Conservation (phyloP, 2,329 filamentous ascomycete species). For the Berkeleyomyces rouxiae region DNA sequence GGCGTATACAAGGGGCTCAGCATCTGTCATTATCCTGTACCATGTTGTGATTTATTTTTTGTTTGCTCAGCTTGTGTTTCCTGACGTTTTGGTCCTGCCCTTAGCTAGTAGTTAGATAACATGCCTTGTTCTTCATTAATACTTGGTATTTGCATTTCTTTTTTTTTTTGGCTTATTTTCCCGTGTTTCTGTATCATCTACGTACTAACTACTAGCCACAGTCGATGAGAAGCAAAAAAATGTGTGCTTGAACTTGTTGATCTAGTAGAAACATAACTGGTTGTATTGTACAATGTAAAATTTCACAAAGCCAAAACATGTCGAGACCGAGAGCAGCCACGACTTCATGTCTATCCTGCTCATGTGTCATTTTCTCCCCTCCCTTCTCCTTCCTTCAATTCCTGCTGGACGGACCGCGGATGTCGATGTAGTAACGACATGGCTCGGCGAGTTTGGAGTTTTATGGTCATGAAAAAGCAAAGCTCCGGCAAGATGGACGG, state of each 20-base stretch:
- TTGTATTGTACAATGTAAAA: conserved; percentile 13
- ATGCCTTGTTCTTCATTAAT: neutral
- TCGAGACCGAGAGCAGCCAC: neutral
- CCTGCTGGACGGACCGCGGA: neutral
- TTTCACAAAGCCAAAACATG: neutral
- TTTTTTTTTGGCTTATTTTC: neutral
- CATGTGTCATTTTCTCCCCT: neutral
- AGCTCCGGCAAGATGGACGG: neutral
- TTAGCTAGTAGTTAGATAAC: neutral
- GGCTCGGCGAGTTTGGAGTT: neutral
- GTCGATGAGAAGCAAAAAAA: neutral
- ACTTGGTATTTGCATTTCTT: neutral
- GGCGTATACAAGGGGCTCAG: conserved; percentile 2
- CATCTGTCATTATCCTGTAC: neutral
- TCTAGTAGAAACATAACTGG: conserved; percentile 1
- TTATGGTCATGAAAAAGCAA: neutral
- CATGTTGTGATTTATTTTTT: neutral
- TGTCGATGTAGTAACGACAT: neutral
- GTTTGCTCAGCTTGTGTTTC: neutral
- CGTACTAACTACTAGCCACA: neutral
- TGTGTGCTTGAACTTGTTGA: neutral
- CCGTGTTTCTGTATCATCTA: neutral
- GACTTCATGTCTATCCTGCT: neutral
- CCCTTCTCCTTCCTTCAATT: neutral
- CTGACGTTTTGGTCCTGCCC: neutral